Percentiles rank a stretch among this genome's conserved stretches.
Evolutionary conservation across 2,329 filamentous ascomycete genomes (phyloP).

Genomic region (Fusarium oligoseptatum): DNA sequence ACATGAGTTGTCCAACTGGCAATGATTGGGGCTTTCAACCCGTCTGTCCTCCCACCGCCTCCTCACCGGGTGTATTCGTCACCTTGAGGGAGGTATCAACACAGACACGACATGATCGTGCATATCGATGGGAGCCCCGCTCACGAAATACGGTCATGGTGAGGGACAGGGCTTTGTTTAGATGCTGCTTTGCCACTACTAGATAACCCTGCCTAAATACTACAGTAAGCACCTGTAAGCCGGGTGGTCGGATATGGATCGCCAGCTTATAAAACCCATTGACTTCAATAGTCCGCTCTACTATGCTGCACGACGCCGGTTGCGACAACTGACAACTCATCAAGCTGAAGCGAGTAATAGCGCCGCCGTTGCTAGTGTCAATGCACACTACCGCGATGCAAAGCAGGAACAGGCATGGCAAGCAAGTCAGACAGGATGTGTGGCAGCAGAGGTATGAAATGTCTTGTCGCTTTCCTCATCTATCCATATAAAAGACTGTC

Average conservation of each 20-base stretch:
- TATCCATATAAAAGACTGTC: not conserved
- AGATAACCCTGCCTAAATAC: not conserved
- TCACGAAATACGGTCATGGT: not conserved
- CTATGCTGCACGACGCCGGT: not conserved
- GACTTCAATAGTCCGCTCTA: not conserved
- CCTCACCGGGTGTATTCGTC: not conserved
- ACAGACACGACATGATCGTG: constrained; percentile 6
- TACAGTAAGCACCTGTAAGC: not conserved
- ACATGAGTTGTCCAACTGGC: constrained; percentile 15
- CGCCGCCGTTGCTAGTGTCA: not conserved
- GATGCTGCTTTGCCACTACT: not conserved
- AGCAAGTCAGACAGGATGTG: not conserved
- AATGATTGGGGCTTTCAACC: constrained; percentile 19
- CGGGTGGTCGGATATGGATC: not conserved
- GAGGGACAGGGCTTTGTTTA: not conserved
- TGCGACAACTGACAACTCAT: constrained; percentile 9
- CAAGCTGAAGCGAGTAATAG: constrained; percentile 1
- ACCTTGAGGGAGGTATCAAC: not conserved
- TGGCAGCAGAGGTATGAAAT: not conserved
- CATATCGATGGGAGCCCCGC: constrained; percentile 3
- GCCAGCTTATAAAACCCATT: not conserved
- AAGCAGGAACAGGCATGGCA: not conserved
- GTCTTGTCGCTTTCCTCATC: not conserved
- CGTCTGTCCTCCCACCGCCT: not conserved
- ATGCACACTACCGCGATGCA: not conserved